These are phyloP conservation scores for Aegilops umbellulata DNA, from an alignment of 176 grass and related monocot genomes.

Conservation along the genomic window DNA sequence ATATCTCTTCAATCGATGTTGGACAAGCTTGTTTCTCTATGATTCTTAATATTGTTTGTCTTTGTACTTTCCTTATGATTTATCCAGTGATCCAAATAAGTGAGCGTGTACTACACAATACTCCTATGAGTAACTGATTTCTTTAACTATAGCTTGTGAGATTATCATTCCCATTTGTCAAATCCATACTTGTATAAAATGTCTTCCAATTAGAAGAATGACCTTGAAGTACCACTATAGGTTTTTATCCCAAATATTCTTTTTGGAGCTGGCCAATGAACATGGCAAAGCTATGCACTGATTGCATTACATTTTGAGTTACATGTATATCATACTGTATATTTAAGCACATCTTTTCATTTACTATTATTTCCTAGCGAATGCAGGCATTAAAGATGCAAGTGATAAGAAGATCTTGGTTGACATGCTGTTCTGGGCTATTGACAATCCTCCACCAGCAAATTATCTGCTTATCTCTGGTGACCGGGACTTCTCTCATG, in stretches of 20 bases:
- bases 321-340: background rate
- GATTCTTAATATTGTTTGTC: background rate
- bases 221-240: background rate
- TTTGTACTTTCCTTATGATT: conserved; percentile 4
- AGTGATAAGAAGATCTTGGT: conserved; percentile 99
- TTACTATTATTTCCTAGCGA: conserved; percentile 1
- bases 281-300: conserved; percentile 14
- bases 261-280: background rate
- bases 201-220: conserved; percentile 9
- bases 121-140: conserved; percentile 1
- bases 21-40: background rate
- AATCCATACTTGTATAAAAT: background rate
- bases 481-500: conserved; percentile 93
- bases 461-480: conserved; percentile 97
- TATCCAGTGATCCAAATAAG: background rate
- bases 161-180: background rate
- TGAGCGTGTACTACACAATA: background rate
- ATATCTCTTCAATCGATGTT: too few species aligned
- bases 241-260: background rate
- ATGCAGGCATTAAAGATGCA: conserved; percentile 97
- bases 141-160: background rate
- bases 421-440: conserved; percentile 96
- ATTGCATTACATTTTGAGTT: conserved; percentile 26
- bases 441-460: conserved; percentile 95
- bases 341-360: background rate